These are phyloP conservation scores for Endogone sp. DNA, from an alignment of 192 early-diverging fungal genomes.

Conservation along the genomic window DNA sequence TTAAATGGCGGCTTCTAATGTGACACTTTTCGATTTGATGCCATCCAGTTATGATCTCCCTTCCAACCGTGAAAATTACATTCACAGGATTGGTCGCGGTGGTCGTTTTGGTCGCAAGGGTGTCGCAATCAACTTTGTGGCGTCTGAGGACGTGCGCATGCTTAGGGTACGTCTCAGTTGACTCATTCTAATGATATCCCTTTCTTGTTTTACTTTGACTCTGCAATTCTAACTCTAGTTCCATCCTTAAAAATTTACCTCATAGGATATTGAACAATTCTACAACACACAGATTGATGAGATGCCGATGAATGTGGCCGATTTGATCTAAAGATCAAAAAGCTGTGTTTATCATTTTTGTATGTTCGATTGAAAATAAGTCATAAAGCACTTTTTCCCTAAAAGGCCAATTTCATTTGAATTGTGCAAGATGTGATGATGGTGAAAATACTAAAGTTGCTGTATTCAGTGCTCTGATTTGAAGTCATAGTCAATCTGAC, in stretches of 20 bases:
- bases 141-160: conserved; percentile 88
- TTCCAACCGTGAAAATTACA: conserved; percentile 97
- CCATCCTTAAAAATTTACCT: not conserved
- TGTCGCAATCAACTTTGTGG: conserved; percentile 99
- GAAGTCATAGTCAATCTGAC: too few relatives aligned
- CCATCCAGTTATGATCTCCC: conserved; percentile 94
- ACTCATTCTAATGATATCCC: not conserved
- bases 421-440: not conserved
- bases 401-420: not conserved
- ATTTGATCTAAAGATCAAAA: conserved; percentile 68
- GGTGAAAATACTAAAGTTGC: not conserved
- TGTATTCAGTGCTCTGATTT: too few relatives aligned
- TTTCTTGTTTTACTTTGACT: not conserved
- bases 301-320: conserved; percentile 98
- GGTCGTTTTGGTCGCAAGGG: conserved; percentile 99
- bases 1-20: too few relatives aligned
- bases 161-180: conserved; percentile 41
- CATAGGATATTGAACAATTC: conserved; percentile 78
- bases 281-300: conserved; percentile 99
- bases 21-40: not conserved
- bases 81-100: conserved; percentile 99
- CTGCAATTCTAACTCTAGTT: not conserved
- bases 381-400: not conserved
- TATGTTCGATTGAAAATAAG: not conserved
- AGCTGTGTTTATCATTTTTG: not conserved